phyloP scores from a whole-genome alignment of 2,329 filamentous ascomycete genomes.

The Ophiognomonia clavigignenti-juglandacearum region DNA sequence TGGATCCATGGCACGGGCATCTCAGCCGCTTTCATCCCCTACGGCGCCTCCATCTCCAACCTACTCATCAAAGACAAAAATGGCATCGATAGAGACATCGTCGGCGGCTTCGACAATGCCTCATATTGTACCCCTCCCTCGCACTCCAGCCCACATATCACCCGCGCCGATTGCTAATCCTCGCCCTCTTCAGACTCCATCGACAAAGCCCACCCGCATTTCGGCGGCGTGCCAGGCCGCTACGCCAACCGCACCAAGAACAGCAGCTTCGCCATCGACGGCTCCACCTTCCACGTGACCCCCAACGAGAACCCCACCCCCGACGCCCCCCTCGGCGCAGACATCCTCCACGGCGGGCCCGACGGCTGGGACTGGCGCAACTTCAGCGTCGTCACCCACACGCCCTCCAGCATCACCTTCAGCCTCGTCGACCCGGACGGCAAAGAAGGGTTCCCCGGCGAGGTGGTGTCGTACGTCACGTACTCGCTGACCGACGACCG shows the following conservation, averaged over 20 bases:
- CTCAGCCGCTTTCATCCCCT: constrained; percentile 65
- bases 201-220: constrained; percentile 64
- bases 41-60: constrained; percentile 69
- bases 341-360: constrained; percentile 66
- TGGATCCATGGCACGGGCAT: constrained; percentile 65
- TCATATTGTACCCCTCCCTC: constrained; percentile 42
- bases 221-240: constrained; percentile 67
- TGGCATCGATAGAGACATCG: constrained; percentile 64
- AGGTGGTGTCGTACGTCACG: constrained; percentile 69
- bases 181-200: constrained; percentile 39
- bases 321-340: constrained; percentile 45
- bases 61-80: constrained; percentile 65
- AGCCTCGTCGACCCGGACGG: constrained; percentile 68
- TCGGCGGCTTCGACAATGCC: constrained; percentile 73
- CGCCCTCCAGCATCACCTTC: constrained; percentile 66
- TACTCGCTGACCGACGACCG: constrained; percentile 64
- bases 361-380: constrained; percentile 75
- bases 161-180: not conserved
- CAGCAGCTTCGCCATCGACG: constrained; percentile 66
- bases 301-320: constrained; percentile 59
- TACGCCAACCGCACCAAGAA: constrained; percentile 82
- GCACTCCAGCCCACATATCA: not conserved
- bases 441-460: constrained; percentile 72
- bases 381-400: constrained; percentile 69
- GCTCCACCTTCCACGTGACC: constrained; percentile 50